These are phyloP conservation scores for Perkinsela sp. DNA, from an alignment of 208 protist species.

Conservation along the genomic window DNA sequence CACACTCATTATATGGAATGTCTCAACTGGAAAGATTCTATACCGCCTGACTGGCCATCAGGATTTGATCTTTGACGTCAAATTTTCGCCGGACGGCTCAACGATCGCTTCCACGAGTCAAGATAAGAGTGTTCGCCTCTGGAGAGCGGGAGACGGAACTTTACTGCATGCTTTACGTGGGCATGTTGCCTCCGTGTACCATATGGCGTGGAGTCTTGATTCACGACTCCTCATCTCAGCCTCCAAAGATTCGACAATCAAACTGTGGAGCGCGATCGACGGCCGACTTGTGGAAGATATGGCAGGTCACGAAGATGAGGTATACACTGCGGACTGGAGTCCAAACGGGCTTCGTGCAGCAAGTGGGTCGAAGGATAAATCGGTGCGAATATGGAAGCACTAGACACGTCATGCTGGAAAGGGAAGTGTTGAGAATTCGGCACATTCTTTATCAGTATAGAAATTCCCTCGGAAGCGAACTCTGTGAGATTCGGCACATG, in stretches of 20 bases:
- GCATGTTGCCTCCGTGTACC: slow-evolving; percentile 86
- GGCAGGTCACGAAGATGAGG: slow-evolving; percentile 88
- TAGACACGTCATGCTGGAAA: no score
- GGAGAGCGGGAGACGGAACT: slow-evolving; percentile 61
- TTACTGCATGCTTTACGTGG: slow-evolving; percentile 76
- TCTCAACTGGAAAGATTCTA: slow-evolving; percentile 31
- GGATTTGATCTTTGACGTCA: slow-evolving; percentile 71
- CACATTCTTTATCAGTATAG: no score
- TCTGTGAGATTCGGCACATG: not conserved
- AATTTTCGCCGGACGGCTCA: slow-evolving; percentile 85
- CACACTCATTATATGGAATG: slow-evolving; percentile 83
- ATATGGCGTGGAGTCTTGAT: slow-evolving; percentile 81
- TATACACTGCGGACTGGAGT: slow-evolving; percentile 85
- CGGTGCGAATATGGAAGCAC: slow-evolving; percentile 56
- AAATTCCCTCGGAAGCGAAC: no score
- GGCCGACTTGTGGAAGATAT: slow-evolving; percentile 75
- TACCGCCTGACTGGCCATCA: slow-evolving; percentile 70
- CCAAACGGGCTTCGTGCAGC: slow-evolving; percentile 79
- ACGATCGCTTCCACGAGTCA: slow-evolving; percentile 84
- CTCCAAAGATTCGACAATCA: slow-evolving; percentile 85
- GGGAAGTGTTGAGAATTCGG: no score
- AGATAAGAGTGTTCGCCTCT: slow-evolving; percentile 90
- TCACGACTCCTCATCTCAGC: slow-evolving; percentile 70
- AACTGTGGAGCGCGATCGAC: slow-evolving; percentile 72
- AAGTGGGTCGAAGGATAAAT: slow-evolving; percentile 84